Evolutionary conservation across 2,329 filamentous ascomycete species (phyloP).

Genomic region (Sphaerulina musiva): DNA sequence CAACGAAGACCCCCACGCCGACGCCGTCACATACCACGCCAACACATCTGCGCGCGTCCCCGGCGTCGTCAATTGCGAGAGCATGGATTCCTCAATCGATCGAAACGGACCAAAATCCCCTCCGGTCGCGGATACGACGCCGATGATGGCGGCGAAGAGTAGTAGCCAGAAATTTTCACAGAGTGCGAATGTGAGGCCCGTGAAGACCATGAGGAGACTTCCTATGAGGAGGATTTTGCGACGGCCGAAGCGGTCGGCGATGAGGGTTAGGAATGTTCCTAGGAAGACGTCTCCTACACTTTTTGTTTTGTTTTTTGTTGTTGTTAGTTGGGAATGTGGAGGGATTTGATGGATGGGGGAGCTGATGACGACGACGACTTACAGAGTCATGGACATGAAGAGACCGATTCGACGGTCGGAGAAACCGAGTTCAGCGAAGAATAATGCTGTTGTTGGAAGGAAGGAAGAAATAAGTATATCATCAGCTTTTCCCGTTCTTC

Average conservation of each 20-base stretch:
- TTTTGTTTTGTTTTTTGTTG: neutral
- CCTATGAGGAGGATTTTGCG: constrained; percentile 30
- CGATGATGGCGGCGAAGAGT: constrained; percentile 31
- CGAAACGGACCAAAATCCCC: constrained; percentile 63
- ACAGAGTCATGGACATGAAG: constrained; percentile 31
- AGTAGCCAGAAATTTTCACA: constrained; percentile 33
- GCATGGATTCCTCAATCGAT: constrained; percentile 58
- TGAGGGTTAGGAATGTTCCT: constrained; percentile 29
- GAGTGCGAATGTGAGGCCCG: constrained; percentile 28
- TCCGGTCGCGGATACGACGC: constrained; percentile 38
- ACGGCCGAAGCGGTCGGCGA: constrained; percentile 32
- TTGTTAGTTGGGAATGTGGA: too few relatives aligned
- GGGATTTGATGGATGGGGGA: neutral
- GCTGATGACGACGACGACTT: neutral
- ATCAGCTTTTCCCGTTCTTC: neutral
- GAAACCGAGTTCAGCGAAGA: constrained; percentile 32
- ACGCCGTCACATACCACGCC: constrained; percentile 57
- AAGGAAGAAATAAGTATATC: neutral
- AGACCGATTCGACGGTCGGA: constrained; percentile 31
- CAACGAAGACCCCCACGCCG: constrained; percentile 50
- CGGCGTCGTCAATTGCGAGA: constrained; percentile 54
- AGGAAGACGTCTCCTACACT: constrained; percentile 33
- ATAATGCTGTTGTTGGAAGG: constrained; percentile 32
- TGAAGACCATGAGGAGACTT: constrained; percentile 30
- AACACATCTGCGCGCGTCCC: constrained; percentile 56